These are phyloP conservation scores for Teratosphaeria epicoccoides DNA, from an alignment of 2,329 filamentous ascomycete genomes.

Conservation along the genomic window DNA sequence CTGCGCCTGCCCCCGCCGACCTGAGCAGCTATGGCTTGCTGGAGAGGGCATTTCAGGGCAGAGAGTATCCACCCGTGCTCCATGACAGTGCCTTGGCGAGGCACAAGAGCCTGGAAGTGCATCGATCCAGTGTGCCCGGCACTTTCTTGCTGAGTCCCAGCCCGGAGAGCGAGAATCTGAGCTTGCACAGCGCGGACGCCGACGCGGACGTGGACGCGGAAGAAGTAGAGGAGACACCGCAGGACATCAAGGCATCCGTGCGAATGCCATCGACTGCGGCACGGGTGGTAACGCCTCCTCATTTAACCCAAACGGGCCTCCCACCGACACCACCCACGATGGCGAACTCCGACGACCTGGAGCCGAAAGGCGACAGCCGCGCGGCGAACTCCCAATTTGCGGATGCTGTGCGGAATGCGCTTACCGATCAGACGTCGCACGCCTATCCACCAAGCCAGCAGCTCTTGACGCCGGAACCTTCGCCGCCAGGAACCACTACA, in stretches of 20 bases:
- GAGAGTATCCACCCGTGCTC: not conserved
- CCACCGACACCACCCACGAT: conserved; percentile 37
- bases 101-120: not conserved
- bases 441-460: conserved; percentile 33
- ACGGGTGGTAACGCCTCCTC: conserved; percentile 6
- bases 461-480: conserved; percentile 26
- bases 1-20: conserved; percentile 1
- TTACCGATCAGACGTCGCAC: conserved; percentile 30
- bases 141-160: conserved; percentile 6
- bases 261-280: not conserved
- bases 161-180: conserved; percentile 2
- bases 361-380: conserved; percentile 29
- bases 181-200: not conserved
- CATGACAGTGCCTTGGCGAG: conserved; percentile 1
- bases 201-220: not conserved
- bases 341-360: conserved; percentile 16
- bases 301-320: conserved; percentile 25
- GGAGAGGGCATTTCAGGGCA: conserved; percentile 6
- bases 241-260: not conserved
- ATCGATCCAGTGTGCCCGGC: conserved; percentile 1
- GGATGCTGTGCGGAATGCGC: conserved; percentile 29
- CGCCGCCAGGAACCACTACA: conserved; percentile 21
- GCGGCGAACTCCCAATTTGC: conserved; percentile 31
- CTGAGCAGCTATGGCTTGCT: conserved; percentile 4
- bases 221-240: not conserved